Base-by-base conservation (phyloP, 257 asterid species). In the Solanum pimpinellifolium region DNA sequence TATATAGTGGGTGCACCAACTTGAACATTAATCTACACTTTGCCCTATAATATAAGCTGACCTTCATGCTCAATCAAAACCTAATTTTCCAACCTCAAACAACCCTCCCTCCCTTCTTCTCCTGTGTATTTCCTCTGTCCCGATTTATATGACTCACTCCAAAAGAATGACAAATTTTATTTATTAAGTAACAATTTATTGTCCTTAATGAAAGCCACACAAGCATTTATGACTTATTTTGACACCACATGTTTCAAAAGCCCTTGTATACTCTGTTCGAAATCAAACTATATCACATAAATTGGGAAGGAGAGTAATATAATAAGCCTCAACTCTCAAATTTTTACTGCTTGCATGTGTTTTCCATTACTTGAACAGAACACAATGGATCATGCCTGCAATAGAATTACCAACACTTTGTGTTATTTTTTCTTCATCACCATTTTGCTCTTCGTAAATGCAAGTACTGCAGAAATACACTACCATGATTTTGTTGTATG, bases 1-100 rank as follows among this genome's bases (percentile, higher is more conserved):
- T 65, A 65, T n/a, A 90, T 87, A 94, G 98, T 91, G 95, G 97
- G 93, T 95, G 95, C 92, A 93, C 93, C 98, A 90, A 93, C 95
- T 91, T 66, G 4, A 13, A 69, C 76, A 47, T 90, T 91, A 91
- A 92, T 92, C 94, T 84, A 92, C 90, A 89, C 88, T 73, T 52
- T 70, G 76, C 86, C 87, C 86, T 81, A n/a, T 39, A 42, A 90
- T 81, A n/a, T 44, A 35, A 90, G 83, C 91, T 88, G 90, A 92
- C 88, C 89, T 83, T 49, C 88, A 87, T 66, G 25, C 87, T 6
- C 27, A 65, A 42, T 69, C 68, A 84, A 83, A 81, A 91, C 93
- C 92, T 90, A 90, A 90, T 89, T 92, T 87, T 88, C 93, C 95
- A 83, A 91, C 90, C 73, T 70, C 85, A 52, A 92, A 86, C 94